Conservation (phyloP, 2,329 filamentous ascomycete genomes). For the Grosmannia clavigera region DNA sequence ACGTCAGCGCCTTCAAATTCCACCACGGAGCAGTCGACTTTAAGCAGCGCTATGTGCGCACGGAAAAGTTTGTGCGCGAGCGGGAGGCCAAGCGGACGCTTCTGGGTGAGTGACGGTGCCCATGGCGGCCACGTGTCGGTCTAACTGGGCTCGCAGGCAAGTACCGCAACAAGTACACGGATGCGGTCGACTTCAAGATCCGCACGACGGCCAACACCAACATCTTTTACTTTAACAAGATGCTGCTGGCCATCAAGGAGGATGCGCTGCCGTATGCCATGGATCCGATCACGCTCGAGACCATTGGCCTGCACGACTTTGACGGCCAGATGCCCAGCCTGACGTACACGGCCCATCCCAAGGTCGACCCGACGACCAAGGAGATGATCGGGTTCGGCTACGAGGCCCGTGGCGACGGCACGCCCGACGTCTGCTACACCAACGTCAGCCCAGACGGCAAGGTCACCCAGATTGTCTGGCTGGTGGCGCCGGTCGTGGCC, state of each 20-base stretch:
- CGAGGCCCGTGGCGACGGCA: background rate
- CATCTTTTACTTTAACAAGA: background rate
- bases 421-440: background rate
- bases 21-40: background rate
- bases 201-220: slow-evolving; percentile 1
- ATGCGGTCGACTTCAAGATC: slow-evolving; percentile 1
- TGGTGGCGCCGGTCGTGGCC: slow-evolving; percentile 20
- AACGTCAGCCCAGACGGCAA: background rate
- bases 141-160: background rate
- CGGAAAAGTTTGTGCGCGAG: background rate
- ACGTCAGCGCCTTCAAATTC: background rate
- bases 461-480: slow-evolving; percentile 9
- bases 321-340: background rate
- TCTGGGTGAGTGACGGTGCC: background rate
- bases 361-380: background rate
- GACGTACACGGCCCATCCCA: background rate
- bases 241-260: background rate
- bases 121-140: too few species aligned
- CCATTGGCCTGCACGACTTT: background rate
- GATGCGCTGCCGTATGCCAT: background rate
- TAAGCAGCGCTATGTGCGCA: background rate
- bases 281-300: background rate
- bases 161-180: background rate
- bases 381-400: background rate
- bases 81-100: background rate